phyloP scores from a whole-genome alignment of 2,329 filamentous ascomycete species.

The Arthrobotrys conoides region DNA sequence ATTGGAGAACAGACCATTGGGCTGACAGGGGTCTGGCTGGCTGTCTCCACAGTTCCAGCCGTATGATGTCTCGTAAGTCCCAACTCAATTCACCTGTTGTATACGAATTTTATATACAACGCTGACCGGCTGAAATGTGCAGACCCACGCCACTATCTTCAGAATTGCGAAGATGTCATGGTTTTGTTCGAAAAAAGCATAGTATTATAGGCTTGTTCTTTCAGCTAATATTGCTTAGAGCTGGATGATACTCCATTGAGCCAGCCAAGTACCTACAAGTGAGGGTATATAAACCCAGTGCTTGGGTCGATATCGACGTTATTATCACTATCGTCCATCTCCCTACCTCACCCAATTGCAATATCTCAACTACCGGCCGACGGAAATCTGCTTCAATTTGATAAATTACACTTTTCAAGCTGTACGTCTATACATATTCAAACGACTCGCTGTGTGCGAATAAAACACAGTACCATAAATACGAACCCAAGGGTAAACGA shows the following conservation, averaged over 20 bases:
- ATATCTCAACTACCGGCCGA: constrained; percentile 1
- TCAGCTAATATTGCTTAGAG: too few species aligned
- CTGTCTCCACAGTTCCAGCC: background rate
- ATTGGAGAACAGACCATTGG: background rate
- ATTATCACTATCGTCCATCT: too few species aligned
- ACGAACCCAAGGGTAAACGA: too few species aligned
- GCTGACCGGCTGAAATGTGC: constrained; percentile 13
- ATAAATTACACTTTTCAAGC: too few species aligned
- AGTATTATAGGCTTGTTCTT: too few species aligned
- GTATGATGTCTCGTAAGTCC: background rate
- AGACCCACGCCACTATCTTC: background rate
- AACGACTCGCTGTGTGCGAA: background rate
- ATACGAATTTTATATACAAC: constrained; percentile 10
- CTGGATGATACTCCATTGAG: too few species aligned
- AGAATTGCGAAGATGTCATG: too few species aligned
- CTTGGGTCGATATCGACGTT: background rate
- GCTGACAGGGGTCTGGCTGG: background rate
- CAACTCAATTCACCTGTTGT: constrained; percentile 9
- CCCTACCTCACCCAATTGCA: background rate
- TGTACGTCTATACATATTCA: too few species aligned
- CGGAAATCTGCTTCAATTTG: background rate
- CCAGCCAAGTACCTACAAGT: too few species aligned
- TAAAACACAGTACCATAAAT: too few species aligned
- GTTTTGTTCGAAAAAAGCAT: too few species aligned
- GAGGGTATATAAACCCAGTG: background rate